Evolutionary conservation across 1,284 basidiomycete species (phyloP).

Genomic region (Tilletiopsis washingtonensis): DNA sequence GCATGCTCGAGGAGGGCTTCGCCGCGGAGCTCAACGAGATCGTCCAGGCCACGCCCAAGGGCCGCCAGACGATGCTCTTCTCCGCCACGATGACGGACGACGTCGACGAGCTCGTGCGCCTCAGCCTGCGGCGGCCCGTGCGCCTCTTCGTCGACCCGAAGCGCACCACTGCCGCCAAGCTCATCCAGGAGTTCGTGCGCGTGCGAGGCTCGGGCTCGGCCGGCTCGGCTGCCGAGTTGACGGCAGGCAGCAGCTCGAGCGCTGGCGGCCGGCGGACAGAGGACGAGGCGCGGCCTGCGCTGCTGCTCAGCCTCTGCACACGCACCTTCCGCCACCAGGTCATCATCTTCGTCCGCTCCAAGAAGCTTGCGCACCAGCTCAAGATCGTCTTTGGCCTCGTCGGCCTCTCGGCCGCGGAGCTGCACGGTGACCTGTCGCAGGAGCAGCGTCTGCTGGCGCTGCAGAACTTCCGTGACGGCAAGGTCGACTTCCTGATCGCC

Average conservation of each 20-base stretch:
- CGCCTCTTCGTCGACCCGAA: conserved; percentile 93
- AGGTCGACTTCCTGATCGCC: conserved; percentile 82
- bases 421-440: conserved; percentile 91
- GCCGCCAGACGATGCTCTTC: conserved; percentile 94
- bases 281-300: conserved; percentile 58
- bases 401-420: conserved; percentile 75
- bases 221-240: conserved; percentile 47
- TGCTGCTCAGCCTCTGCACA: conserved; percentile 76
- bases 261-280: conserved; percentile 51
- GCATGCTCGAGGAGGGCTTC: conserved; percentile 96
- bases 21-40: conserved; percentile 92
- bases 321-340: conserved; percentile 74
- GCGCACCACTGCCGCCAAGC: conserved; percentile 73
- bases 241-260: conserved; percentile 9
- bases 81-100: conserved; percentile 97
- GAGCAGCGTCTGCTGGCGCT: conserved; percentile 83
- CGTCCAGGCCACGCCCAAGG: conserved; percentile 74
- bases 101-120: conserved; percentile 82
- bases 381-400: conserved; percentile 84
- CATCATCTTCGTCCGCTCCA: conserved; percentile 90
- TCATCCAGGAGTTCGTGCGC: conserved; percentile 76
- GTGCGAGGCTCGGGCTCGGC: conserved; percentile 18
- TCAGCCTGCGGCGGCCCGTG: conserved; percentile 84
- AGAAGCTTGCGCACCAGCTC: conserved; percentile 93
- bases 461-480: conserved; percentile 74